A percentile compares a stretch with the other conserved stretches of the same genome.
phyloP scores from a whole-genome alignment of 345 rosid genomes.

The Tarenaya hassleriana region DNA sequence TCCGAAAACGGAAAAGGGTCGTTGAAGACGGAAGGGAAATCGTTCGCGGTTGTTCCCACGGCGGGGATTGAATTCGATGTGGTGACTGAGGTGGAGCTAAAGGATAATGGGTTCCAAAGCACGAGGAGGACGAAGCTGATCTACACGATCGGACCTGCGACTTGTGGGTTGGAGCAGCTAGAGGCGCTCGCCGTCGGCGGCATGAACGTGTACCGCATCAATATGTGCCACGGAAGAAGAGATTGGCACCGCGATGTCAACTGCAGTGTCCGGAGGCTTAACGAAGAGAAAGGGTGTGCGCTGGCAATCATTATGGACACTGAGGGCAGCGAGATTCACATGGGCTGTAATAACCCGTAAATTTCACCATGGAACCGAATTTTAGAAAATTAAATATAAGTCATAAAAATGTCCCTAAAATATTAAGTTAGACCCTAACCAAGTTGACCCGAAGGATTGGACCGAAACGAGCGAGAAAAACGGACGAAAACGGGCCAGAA shows the following conservation, averaged over 20 bases:
- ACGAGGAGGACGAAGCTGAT: conserved; percentile 91
- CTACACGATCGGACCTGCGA: conserved; percentile 91
- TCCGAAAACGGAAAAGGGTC: conserved; percentile 51
- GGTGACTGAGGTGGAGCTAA: conserved; percentile 84
- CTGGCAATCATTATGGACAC: conserved; percentile 99
- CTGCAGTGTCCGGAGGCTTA: conserved; percentile 70
- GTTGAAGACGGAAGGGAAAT: conserved; percentile 22
- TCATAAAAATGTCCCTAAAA: too few relatives aligned
- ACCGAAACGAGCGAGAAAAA: too few relatives aligned
- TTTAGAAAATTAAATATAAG: too few relatives aligned
- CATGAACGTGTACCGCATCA: conserved; percentile 94
- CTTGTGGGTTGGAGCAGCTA: conserved; percentile 82
- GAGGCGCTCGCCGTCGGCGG: conserved; percentile 91
- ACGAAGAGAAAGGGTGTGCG: conserved; percentile 92
- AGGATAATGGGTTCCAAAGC: conserved; percentile 99
- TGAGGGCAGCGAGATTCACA: conserved; percentile 99
- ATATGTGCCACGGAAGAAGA: conserved; percentile 92
- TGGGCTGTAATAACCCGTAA: too few relatives aligned
- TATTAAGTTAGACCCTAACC: too few relatives aligned
- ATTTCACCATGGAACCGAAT: too few relatives aligned
- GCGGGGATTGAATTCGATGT: conserved; percentile 67
- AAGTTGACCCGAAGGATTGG: too few relatives aligned
- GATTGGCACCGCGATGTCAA: conserved; percentile 89
- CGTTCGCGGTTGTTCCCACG: conserved; percentile 17
- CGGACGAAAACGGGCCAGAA: too few relatives aligned